A percentile compares a stretch with the other conserved stretches of the same genome.
These are phyloP conservation scores for Kazachstania psychrophila DNA, from an alignment of 805 yeast species.

Conservation along the genomic window DNA sequence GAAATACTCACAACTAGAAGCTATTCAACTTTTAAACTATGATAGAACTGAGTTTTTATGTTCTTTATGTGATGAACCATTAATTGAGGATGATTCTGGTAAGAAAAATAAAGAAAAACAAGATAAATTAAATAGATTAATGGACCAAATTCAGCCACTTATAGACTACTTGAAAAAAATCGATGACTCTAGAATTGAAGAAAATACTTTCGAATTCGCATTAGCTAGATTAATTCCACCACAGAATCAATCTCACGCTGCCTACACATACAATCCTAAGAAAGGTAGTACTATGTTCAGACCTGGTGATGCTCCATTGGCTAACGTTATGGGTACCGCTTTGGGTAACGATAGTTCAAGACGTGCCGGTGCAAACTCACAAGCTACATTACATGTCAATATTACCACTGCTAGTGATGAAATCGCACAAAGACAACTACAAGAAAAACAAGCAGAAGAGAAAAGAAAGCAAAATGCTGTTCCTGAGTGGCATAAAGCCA, in stretches of 20 bases:
- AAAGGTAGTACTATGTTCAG: constrained; percentile 38
- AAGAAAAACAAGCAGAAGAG: constrained; percentile 57
- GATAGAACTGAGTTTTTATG: constrained; percentile 78
- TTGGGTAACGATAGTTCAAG: constrained; percentile 35
- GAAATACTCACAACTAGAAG: constrained; percentile 79
- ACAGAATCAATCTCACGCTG: constrained; percentile 55
- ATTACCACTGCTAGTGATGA: constrained; percentile 83
- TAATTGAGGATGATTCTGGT: constrained; percentile 83
- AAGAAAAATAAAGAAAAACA: constrained; percentile 75
- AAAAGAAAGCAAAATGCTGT: constrained; percentile 83
- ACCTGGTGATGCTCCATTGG: constrained; percentile 26
- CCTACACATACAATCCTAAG: constrained; percentile 54
- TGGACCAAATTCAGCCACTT: constrained; percentile 84
- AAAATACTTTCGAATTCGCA: constrained; percentile 82
- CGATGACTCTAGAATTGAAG: constrained; percentile 71
- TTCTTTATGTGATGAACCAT: constrained; percentile 66
- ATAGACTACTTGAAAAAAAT: constrained; percentile 74
- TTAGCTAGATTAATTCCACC: constrained; percentile 79
- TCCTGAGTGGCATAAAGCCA: constrained; percentile 92
- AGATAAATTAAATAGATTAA: constrained; percentile 68
- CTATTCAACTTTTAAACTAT: constrained; percentile 68
- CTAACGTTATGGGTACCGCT: constrained; percentile 19
- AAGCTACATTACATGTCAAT: constrained; percentile 82
- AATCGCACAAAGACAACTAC: constrained; percentile 54
- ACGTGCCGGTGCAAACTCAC: constrained; percentile 53